Evolutionary conservation across 345 rosid species (phyloP).

Genomic region (Acer yangbiense): DNA sequence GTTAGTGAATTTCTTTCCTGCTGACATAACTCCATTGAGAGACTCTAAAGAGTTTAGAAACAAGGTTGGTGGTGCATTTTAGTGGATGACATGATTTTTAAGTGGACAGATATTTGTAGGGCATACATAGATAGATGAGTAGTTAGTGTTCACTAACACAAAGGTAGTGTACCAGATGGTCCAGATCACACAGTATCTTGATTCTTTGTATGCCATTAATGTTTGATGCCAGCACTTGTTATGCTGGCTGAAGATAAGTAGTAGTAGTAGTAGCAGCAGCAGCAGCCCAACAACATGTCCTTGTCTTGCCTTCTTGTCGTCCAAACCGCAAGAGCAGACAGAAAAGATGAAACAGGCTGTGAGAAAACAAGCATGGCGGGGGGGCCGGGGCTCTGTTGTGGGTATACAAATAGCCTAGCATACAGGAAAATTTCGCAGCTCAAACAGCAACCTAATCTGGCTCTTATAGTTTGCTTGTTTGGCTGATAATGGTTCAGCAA

Average conservation of each 20-base stretch:
- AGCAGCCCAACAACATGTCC: constrained; percentile 3
- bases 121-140: neutral
- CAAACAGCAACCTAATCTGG: too few relatives aligned
- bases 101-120: constrained; percentile 12
- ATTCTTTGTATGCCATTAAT: neutral
- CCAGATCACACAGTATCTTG: neutral
- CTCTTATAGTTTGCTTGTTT: too few relatives aligned
- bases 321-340: too few relatives aligned
- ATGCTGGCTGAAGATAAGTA: constrained; percentile 24
- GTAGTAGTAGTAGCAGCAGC: constrained; percentile 24
- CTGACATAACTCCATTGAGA: too few relatives aligned
- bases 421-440: too few relatives aligned
- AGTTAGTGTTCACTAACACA: neutral
- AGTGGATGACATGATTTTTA: neutral
- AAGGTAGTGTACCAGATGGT: neutral
- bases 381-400: too few relatives aligned
- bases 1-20: neutral
- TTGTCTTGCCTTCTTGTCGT: too few relatives aligned
- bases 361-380: too few relatives aligned
- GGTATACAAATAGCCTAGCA: too few relatives aligned
- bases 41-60: neutral
- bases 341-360: too few relatives aligned
- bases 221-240: constrained; percentile 15
- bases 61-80: constrained; percentile 9
- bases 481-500: too few relatives aligned